Evolutionary conservation across 345 rosid genomes (phyloP).

Genomic region (Syzygium grande): DNA sequence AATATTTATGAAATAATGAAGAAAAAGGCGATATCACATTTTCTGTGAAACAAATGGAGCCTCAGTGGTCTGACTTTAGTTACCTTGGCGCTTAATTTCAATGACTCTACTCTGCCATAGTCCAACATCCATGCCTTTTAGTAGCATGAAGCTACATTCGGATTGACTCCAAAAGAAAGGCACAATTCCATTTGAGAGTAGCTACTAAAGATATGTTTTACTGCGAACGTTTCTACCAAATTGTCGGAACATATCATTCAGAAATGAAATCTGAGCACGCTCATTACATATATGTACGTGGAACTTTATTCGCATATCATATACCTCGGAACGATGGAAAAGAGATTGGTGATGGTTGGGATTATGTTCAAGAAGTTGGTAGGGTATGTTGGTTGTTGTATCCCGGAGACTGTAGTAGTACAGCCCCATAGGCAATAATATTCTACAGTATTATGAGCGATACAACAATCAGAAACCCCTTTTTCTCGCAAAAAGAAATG

Average conservation of each 20-base stretch:
- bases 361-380: conserved; percentile 25
- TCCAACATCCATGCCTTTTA: background rate
- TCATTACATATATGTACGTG: background rate
- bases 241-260: background rate
- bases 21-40: background rate
- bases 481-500: background rate
- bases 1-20: background rate
- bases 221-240: accelerated
- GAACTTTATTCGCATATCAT: background rate
- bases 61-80: conserved; percentile 7
- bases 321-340: conserved; percentile 23
- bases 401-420: conserved; percentile 33
- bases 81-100: conserved; percentile 7
- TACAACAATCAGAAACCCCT: background rate
- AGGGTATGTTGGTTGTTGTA: conserved; percentile 34
- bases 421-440: conserved; percentile 24
- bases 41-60: too few relatives aligned
- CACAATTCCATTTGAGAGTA: background rate
- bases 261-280: background rate
- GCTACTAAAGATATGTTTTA: background rate
- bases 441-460: background rate
- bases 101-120: conserved; percentile 12
- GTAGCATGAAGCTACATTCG: background rate
- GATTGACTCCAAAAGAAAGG: background rate
- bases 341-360: conserved; percentile 25